Conservation (phyloP, 2,329 filamentous ascomycete species). For the Periglandula ipomoeae region DNA sequence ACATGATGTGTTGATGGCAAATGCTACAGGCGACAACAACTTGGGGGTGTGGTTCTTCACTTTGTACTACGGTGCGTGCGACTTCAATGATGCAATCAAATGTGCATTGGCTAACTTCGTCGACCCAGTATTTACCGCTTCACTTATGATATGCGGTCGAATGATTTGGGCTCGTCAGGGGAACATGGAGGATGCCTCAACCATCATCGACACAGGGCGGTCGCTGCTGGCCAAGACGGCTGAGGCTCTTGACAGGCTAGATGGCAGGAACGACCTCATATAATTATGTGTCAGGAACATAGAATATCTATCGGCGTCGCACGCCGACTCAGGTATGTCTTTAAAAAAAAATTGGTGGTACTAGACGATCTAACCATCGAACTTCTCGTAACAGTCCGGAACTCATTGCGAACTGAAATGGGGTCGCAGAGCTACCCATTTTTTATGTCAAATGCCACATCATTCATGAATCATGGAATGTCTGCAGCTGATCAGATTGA, state of each 20-base stretch:
- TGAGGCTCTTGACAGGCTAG: background rate
- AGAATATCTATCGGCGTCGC: background rate
- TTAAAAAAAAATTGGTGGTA: background rate
- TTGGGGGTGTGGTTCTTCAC: conserved; percentile 24
- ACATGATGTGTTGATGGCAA: conserved; percentile 7
- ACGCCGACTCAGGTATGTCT: background rate
- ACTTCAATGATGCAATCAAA: background rate
- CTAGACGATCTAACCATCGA: no score
- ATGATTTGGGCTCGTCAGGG: background rate
- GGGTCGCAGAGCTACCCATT: background rate
- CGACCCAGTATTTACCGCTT: background rate
- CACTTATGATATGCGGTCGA: background rate
- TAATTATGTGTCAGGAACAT: background rate
- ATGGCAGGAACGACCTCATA: background rate
- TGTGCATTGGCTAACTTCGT: background rate
- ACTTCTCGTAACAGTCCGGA: no score
- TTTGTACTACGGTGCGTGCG: conserved; percentile 20
- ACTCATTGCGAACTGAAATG: background rate
- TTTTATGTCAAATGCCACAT: background rate
- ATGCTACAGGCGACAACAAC: conserved; percentile 8
- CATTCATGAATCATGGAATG: background rate
- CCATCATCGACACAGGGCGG: background rate
- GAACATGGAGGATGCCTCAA: background rate
- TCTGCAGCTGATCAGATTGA: background rate
- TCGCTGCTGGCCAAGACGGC: background rate